phyloP scores from a whole-genome alignment of 306 rosid genomes.

The Rosa persica region DNA sequence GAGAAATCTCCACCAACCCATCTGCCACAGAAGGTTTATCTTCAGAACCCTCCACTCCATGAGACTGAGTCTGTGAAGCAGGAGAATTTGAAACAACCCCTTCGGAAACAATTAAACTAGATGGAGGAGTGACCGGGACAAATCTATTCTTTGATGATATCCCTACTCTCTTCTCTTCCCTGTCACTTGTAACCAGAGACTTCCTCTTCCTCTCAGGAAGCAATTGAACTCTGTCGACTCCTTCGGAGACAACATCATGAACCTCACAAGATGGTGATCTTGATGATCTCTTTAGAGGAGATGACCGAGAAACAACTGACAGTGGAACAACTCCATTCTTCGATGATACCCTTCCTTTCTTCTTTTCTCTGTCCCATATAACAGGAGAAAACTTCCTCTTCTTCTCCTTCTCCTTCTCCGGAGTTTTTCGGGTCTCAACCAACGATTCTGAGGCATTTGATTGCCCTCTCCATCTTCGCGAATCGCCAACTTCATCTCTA shows the following conservation, averaged over 20 bases:
- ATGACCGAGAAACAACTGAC: constrained; percentile 21
- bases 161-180: constrained; percentile 39
- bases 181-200: constrained; percentile 48
- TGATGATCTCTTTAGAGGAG: neutral
- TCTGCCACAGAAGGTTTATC: constrained; percentile 10
- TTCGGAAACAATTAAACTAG: neutral
- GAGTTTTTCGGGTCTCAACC: constrained; percentile 18
- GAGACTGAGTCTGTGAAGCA: neutral
- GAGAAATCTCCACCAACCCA: constrained; percentile 11
- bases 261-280: neutral
- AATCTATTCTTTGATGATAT: constrained; percentile 29
- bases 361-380: constrained; percentile 53
- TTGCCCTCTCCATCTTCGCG: constrained; percentile 28
- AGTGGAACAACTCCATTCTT: constrained; percentile 27
- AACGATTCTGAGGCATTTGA: constrained; percentile 8
- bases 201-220: constrained; percentile 55
- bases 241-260: neutral
- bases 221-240: neutral
- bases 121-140: neutral
- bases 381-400: constrained; percentile 73
- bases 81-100: neutral
- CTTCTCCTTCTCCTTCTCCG: constrained; percentile 56
- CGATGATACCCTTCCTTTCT: constrained; percentile 33
- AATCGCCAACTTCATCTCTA: constrained; percentile 11
- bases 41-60: constrained; percentile 4